Conservation (phyloP, 345 rosid species). For the Heritiera fomes region DNA sequence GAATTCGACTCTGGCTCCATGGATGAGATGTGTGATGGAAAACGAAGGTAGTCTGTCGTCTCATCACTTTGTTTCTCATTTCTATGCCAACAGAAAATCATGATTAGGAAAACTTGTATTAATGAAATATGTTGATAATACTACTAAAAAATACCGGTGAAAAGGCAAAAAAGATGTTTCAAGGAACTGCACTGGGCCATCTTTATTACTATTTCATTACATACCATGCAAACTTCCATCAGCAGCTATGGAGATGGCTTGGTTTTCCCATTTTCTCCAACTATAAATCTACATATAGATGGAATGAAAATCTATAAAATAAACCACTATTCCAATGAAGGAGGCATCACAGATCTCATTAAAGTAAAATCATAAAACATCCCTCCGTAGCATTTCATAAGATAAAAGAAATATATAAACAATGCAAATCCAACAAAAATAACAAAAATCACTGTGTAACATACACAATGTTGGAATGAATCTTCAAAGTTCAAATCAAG, state of each 20-base stretch:
- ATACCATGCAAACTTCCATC: conserved; percentile 69
- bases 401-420: neutral
- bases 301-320: neutral
- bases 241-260: conserved; percentile 50
- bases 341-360: too few relatives aligned
- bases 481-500: neutral
- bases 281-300: conserved; percentile 62
- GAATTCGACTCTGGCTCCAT: conserved; percentile 85
- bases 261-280: conserved; percentile 93
- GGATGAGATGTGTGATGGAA: conserved; percentile 96
- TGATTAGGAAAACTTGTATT: conserved; percentile 1
- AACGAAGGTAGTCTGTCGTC: conserved; percentile 75
- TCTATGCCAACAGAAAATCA: conserved; percentile 38
- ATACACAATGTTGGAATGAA: neutral
- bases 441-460: neutral
- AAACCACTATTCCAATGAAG: neutral
- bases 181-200: neutral
- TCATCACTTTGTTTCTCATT: conserved; percentile 67
- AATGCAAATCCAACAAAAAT: neutral
- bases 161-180: neutral
- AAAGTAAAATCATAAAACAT: neutral
- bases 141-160: neutral
- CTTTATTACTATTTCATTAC: neutral
- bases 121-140: neutral
- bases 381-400: neutral